Percentiles rank a stretch among this genome's conserved stretches.
Evolutionary conservation across 1,284 basidiomycete genomes (phyloP).

Genomic region (Ganoderma sinense): DNA sequence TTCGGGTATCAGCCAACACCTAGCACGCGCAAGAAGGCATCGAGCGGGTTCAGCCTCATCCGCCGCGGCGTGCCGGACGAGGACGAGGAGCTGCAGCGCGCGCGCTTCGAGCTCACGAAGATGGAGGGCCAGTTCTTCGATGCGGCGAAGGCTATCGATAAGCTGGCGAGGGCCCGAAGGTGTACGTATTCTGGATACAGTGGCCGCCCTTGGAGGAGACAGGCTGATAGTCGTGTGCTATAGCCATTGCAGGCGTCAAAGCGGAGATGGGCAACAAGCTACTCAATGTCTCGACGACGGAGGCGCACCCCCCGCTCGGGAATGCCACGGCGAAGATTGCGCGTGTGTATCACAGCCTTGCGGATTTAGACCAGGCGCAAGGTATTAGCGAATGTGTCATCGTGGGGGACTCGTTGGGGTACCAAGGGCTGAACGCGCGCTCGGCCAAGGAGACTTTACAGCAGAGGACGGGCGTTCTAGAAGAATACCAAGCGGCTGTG

Average conservation of each 20-base stretch:
- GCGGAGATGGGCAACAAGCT: constrained; percentile 91
- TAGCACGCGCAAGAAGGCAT: constrained; percentile 72
- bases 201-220: background rate
- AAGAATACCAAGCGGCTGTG: constrained; percentile 91
- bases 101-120: constrained; percentile 90
- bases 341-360: constrained; percentile 83
- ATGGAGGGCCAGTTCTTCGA: constrained; percentile 91
- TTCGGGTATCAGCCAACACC: constrained; percentile 92
- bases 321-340: constrained; percentile 86
- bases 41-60: constrained; percentile 73
- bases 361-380: constrained; percentile 87
- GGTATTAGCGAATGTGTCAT: constrained; percentile 93
- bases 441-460: constrained; percentile 92
- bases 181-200: constrained; percentile 51
- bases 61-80: constrained; percentile 81
- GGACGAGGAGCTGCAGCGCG: constrained; percentile 85
- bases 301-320: constrained; percentile 82
- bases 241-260: constrained; percentile 80
- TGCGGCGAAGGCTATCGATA: constrained; percentile 87
- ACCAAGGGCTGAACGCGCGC: constrained; percentile 93
- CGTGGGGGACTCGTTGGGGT: constrained; percentile 89
- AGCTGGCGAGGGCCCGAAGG: constrained; percentile 81
- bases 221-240: constrained; percentile 11
- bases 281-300: constrained; percentile 87
- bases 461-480: constrained; percentile 87